Evolutionary conservation across 1,284 basidiomycete species (phyloP).

Genomic region (Leccinum griseonigrum): DNA sequence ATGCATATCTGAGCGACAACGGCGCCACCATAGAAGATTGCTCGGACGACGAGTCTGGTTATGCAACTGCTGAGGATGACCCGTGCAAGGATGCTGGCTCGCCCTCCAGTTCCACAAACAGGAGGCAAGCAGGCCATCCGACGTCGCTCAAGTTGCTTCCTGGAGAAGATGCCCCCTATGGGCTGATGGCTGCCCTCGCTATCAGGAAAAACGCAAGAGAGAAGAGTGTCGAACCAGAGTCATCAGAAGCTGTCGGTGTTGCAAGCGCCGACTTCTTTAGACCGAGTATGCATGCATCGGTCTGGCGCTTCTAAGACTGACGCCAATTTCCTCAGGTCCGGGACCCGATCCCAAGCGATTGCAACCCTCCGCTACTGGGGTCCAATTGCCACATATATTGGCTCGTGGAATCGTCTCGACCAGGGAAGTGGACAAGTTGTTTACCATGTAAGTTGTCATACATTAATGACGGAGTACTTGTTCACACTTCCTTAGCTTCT

Average conservation of each 20-base stretch:
- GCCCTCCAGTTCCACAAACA: constrained; percentile 25
- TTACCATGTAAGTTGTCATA: constrained; percentile 60
- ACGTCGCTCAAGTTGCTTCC: constrained; percentile 55
- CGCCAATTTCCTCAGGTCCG: constrained; percentile 37
- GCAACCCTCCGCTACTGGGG: constrained; percentile 33
- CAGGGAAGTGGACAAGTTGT: constrained; percentile 72
- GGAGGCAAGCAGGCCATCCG: constrained; percentile 25
- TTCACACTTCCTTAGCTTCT: constrained; percentile 50
- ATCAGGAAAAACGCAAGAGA: constrained; percentile 45
- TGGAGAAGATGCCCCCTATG: constrained; percentile 61
- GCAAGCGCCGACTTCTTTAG: constrained; percentile 65
- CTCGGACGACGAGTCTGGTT: constrained; percentile 38
- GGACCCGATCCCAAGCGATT: constrained; percentile 40
- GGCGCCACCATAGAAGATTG: constrained; percentile 22
- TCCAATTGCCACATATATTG: constrained; percentile 68
- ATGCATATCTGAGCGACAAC: constrained; percentile 29
- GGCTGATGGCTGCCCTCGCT: constrained; percentile 63
- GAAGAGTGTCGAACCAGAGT: constrained; percentile 42
- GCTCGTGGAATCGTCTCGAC: constrained; percentile 66
- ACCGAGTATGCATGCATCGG: constrained; percentile 46
- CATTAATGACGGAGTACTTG: constrained; percentile 1
- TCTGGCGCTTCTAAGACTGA: not conserved
- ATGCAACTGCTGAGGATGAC: constrained; percentile 34
- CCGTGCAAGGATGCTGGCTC: constrained; percentile 20
- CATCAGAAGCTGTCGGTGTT: constrained; percentile 53